Conservation (phyloP, 495 filamentous ascomycete genomes). For the Penicillium diatomitis region DNA sequence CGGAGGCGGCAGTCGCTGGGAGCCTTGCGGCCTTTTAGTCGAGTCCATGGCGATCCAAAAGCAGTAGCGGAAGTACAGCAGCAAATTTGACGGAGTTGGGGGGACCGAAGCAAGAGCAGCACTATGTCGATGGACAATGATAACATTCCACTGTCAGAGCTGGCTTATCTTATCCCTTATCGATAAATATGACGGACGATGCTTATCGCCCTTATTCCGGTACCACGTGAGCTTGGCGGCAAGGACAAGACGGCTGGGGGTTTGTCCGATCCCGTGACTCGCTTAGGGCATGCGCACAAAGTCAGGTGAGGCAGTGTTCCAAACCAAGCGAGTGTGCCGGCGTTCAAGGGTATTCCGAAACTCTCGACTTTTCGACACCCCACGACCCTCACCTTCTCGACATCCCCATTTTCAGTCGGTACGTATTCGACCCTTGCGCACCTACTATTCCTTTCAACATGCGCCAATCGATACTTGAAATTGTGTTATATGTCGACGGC, state of each 20-base stretch:
- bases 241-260: slow-evolving; percentile 1
- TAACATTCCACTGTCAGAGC: slow-evolving; percentile 13
- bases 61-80: not conserved
- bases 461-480: slow-evolving; percentile 1
- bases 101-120: not conserved
- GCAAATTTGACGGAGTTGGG: too few relatives aligned
- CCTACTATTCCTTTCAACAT: too few relatives aligned
- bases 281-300: slow-evolving; percentile 32
- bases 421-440: slow-evolving; percentile 21
- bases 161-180: slow-evolving; percentile 1
- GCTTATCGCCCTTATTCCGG: too few relatives aligned
- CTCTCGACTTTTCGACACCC: slow-evolving; percentile 41
- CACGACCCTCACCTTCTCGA: slow-evolving; percentile 34
- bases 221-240: too few relatives aligned
- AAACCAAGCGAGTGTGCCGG: slow-evolving; percentile 21
- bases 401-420: slow-evolving; percentile 38
- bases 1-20: slow-evolving; percentile 63
- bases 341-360: slow-evolving; percentile 31
- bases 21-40: slow-evolving; percentile 20
- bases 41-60: slow-evolving; percentile 13
- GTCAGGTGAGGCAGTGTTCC: slow-evolving; percentile 15
- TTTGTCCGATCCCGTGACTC: slow-evolving; percentile 28
- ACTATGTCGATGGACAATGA: not conserved
- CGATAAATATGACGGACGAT: too few relatives aligned
- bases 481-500: slow-evolving; percentile 6